Conservation (phyloP, 164 flowering plant species). For the grape (Vitis vinifera) region DNA sequence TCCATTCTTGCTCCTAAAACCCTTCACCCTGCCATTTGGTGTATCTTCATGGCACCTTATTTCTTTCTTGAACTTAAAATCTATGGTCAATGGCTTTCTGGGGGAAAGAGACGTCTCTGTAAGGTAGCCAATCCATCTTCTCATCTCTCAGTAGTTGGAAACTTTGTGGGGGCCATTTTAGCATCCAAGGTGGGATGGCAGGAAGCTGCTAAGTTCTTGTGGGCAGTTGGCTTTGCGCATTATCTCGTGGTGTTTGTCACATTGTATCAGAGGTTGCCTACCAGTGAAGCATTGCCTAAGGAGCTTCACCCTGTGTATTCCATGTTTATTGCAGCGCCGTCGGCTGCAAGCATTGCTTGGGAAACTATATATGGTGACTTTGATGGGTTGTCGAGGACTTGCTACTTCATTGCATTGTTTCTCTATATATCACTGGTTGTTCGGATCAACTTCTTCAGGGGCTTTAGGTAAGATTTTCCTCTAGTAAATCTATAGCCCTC, state of each 20-base stretch:
- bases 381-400: constrained; percentile 74
- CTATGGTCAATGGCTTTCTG: constrained; percentile 97
- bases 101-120: constrained; percentile 82
- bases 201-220: constrained; percentile 90
- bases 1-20: constrained; percentile 30
- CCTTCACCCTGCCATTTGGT: constrained; percentile 78
- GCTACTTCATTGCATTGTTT: constrained; percentile 90
- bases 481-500: not conserved
- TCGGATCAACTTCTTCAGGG: constrained; percentile 85
- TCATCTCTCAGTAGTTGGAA: constrained; percentile 91
- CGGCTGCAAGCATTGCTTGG: constrained; percentile 97
- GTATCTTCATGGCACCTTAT: constrained; percentile 70
- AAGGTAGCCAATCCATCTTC: constrained; percentile 93
- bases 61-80: constrained; percentile 85
- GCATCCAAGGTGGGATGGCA: constrained; percentile 83
- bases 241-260: constrained; percentile 91
- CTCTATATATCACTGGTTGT: constrained; percentile 74
- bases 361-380: constrained; percentile 69
- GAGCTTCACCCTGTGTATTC: constrained; percentile 97
- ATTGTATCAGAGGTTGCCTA: constrained; percentile 85
- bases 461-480: constrained; percentile 58
- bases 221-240: constrained; percentile 95
- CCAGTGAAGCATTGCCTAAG: constrained; percentile 88
- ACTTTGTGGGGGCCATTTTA: constrained; percentile 89
- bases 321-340: constrained; percentile 95